phyloP scores from a whole-genome alignment of 768 basidiomycete genomes.

The Podaxis carcinomalis region DNA sequence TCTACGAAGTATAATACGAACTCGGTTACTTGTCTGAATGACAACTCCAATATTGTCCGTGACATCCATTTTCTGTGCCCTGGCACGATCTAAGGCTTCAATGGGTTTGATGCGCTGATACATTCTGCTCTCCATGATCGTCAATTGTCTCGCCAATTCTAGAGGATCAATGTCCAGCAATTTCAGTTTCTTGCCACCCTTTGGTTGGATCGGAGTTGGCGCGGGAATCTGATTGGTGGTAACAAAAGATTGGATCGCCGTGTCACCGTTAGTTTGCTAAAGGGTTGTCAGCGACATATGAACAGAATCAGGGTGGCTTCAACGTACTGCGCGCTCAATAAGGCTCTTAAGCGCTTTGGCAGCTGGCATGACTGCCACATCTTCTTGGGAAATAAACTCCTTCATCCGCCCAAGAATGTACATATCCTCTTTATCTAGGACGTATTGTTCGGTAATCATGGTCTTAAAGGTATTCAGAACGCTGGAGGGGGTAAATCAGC shows the following conservation, averaged over 20 bases:
- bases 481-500: constrained; percentile 30
- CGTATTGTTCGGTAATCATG: constrained; percentile 81
- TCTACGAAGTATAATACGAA: constrained; percentile 27
- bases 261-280: constrained; percentile 45
- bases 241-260: constrained; percentile 53
- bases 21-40: constrained; percentile 85
- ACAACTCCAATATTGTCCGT: constrained; percentile 83
- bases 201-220: constrained; percentile 75
- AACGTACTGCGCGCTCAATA: constrained; percentile 77
- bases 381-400: constrained; percentile 66
- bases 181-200: constrained; percentile 66
- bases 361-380: constrained; percentile 59
- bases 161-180: constrained; percentile 83
- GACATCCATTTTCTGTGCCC: constrained; percentile 69
- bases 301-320: not conserved
- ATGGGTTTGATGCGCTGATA: constrained; percentile 87
- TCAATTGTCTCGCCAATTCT: constrained; percentile 90
- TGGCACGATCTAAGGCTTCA: constrained; percentile 84
- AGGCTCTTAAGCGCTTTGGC: constrained; percentile 71
- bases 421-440: constrained; percentile 83
- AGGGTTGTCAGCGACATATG: constrained; percentile 4
- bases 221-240: constrained; percentile 54
- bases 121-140: constrained; percentile 81
- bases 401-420: constrained; percentile 80
- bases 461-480: constrained; percentile 89